Evolutionary conservation across 2,329 filamentous ascomycete genomes (phyloP).

Genomic region (Ciborinia camelliae): DNA sequence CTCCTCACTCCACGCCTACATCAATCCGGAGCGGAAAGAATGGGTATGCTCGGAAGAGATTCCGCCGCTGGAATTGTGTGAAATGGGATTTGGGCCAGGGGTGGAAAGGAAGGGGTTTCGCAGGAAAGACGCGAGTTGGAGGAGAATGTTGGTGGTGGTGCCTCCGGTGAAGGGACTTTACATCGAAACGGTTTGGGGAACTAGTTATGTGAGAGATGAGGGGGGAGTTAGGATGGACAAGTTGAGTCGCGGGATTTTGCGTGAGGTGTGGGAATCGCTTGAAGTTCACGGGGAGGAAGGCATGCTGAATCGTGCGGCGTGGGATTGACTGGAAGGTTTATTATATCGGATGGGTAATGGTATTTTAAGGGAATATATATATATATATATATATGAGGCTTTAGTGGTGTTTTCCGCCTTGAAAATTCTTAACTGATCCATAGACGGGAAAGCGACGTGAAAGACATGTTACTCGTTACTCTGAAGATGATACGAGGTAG

Average conservation of each 20-base stretch:
- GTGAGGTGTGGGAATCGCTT: neutral
- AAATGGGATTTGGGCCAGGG: neutral
- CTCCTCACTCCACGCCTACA: neutral
- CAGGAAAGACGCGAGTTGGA: neutral
- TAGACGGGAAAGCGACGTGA: no score
- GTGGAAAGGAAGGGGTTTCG: neutral
- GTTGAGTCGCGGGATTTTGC: neutral
- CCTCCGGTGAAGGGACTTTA: neutral
- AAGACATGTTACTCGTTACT: no score
- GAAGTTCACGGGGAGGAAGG: neutral
- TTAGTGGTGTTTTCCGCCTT: no score
- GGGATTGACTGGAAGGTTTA: no score
- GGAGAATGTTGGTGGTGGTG: neutral
- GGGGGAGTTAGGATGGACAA: neutral
- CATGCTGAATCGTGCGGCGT: neutral
- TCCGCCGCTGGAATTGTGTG: neutral
- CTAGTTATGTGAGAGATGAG: neutral
- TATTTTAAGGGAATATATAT: no score
- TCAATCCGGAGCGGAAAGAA: neutral
- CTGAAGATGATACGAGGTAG: no score
- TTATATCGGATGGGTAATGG: no score
- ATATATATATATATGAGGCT: no score
- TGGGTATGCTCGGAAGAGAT: neutral
- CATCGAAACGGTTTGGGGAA: neutral
- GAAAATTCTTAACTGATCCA: no score